These are phyloP conservation scores for Suillus tomentosus DNA, from an alignment of 768 basidiomycete species.

Conservation along the genomic window DNA sequence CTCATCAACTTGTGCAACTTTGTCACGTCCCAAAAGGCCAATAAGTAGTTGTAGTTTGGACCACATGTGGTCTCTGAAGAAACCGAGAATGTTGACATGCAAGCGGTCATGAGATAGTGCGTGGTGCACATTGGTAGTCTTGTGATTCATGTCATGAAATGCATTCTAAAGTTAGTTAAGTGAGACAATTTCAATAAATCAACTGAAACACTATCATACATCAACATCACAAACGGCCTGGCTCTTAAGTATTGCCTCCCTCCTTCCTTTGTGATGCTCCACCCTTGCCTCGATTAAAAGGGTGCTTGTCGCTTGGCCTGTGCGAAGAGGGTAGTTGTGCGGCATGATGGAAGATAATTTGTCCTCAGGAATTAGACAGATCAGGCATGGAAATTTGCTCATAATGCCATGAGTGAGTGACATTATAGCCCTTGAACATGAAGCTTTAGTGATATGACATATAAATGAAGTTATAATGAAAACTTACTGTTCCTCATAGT, in stretches of 20 bases:
- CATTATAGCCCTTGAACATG: conserved; percentile 33
- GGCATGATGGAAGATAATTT: conserved; percentile 20
- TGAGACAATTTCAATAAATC: not conserved
- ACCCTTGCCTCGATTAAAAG: conserved; percentile 16
- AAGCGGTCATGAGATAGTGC: conserved; percentile 41
- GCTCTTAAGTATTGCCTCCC: conserved; percentile 19
- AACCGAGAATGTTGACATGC: conserved; percentile 36
- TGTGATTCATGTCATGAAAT: conserved; percentile 37
- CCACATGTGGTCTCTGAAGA: conserved; percentile 36
- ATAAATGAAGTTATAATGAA: not conserved
- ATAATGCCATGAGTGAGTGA: conserved; percentile 32
- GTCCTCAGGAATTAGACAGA: conserved; percentile 37
- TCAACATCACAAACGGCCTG: conserved; percentile 18
- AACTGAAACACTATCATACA: conserved; percentile 14
- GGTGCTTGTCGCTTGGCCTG: conserved; percentile 18
- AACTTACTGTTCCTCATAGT: conserved; percentile 48
- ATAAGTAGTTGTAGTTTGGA: conserved; percentile 24
- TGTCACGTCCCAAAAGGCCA: conserved; percentile 14
- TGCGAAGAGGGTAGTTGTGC: conserved; percentile 19
- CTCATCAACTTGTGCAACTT: conserved; percentile 14
- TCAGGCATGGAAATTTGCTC: conserved; percentile 35
- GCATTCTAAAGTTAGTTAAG: conserved; percentile 20
- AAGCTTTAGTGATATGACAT: not conserved
- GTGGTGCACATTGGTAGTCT: conserved; percentile 35
- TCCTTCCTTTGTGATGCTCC: conserved; percentile 15